Evolutionary conservation across 164 flowering plant species (phyloP), one percentile per base, ranked within the genome.

Genomic region (Brasenia schreberi): DNA sequence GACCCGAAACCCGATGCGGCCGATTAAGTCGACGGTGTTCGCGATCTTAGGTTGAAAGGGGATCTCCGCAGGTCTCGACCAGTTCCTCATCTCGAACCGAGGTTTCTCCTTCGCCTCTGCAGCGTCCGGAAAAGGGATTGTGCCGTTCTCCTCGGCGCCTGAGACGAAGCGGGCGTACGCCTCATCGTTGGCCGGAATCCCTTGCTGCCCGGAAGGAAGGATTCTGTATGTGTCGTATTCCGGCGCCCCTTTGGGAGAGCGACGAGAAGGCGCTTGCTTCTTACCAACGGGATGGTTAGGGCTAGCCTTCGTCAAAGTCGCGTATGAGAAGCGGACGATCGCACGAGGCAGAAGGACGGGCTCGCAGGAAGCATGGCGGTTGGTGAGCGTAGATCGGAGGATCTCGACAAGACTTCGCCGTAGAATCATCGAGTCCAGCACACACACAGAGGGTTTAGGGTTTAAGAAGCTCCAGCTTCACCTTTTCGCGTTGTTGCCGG

Each of bases 41-140:
- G 79, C 85, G 4, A 81, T 84, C 73, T 80, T 82, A 0, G 80
- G 66, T 66, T 91, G 91, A 68, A 67, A 88, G 0, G 84, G 85
- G 42, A 88, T 85, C 69, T 83, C 79, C 16, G 67, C 75, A 4
- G 95, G 95, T 75, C 75, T 80, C 12, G 87, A 78, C 82, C 77
- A 81, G 9, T 61, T 5, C 18, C 18, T 18, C 63, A 12, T n/a
- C 17, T 11, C 63, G 9, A 61, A 11, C 18, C 56, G 10, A 49
- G 16, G 12, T 14, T 14, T 49, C 12, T 49, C 56, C 56, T 1
- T 9, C 56, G 56, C 56, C 39, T 33, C 39, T 9, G 56, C 12
- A 49, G 10, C 56, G 16, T 14, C 56, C 12, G 56, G 56, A 49
- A 49, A 49, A 9, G 39, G 39, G 39, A 33, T 33, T 33, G 39